These are phyloP conservation scores for Parastagonospora nodorum DNA, from an alignment of 2,329 filamentous ascomycete genomes.

Conservation along the genomic window DNA sequence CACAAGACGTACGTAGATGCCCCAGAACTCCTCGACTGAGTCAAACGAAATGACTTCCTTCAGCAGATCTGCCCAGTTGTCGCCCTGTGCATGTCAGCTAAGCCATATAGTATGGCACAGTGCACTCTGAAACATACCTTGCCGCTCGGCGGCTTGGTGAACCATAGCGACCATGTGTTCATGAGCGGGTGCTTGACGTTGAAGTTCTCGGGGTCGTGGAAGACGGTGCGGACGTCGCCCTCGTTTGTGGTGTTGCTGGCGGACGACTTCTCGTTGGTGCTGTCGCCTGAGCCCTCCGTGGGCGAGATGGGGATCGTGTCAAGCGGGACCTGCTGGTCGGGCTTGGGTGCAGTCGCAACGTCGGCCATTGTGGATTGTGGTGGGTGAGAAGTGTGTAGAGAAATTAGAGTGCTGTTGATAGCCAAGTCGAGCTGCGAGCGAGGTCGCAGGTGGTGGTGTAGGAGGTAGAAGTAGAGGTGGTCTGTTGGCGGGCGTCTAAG, in stretches of 20 bases:
- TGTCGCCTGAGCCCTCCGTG: slow-evolving; percentile 50
- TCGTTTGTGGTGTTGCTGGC: slow-evolving; percentile 50
- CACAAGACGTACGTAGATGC: slow-evolving; percentile 80
- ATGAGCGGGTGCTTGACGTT: slow-evolving; percentile 98
- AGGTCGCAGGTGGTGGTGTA: slow-evolving; percentile 10
- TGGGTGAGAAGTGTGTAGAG: neutral
- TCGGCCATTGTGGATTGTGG: slow-evolving; percentile 39
- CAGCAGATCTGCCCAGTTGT: slow-evolving; percentile 97
- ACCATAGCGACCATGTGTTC: slow-evolving; percentile 99
- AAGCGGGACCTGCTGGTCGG: slow-evolving; percentile 57
- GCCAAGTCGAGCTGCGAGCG: slow-evolving; percentile 6
- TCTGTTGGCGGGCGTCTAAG: slow-evolving; percentile 17
- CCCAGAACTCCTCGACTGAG: slow-evolving; percentile 99
- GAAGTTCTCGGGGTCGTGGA: slow-evolving; percentile 98
- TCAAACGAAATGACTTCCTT: slow-evolving; percentile 99
- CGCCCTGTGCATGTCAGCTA: slow-evolving; percentile 64
- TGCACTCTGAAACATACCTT: slow-evolving; percentile 65
- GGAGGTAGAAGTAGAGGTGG: slow-evolving; percentile 13
- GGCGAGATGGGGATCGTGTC: slow-evolving; percentile 63
- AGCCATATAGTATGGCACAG: neutral
- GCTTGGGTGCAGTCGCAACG: slow-evolving; percentile 44
- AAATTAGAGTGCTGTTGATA: neutral
- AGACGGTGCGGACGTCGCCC: slow-evolving; percentile 81
- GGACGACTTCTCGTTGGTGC: slow-evolving; percentile 41
- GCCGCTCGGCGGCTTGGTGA: slow-evolving; percentile 95